Conservation (phyloP, 371 early-diverging fungal species). For the Zopfochytrium polystomum region DNA sequence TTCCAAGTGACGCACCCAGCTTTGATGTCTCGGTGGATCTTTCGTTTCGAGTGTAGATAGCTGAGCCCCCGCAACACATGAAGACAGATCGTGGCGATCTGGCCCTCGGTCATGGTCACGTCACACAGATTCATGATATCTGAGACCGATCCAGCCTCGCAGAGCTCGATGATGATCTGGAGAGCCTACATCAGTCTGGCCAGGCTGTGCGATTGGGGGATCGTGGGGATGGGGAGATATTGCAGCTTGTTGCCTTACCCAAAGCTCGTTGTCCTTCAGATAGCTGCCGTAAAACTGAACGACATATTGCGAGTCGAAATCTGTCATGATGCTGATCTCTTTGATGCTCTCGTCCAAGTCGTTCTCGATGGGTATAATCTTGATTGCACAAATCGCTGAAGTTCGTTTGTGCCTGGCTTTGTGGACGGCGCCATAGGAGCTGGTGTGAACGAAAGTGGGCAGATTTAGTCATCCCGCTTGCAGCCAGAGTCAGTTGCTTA, state of each 20-base stretch:
- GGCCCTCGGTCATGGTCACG: slow-evolving; percentile 48
- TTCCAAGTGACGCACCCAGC: slow-evolving; percentile 50
- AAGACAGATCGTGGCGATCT: slow-evolving; percentile 53
- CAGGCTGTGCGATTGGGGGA: background rate
- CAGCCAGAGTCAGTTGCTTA: slow-evolving; percentile 1
- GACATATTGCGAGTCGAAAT: slow-evolving; percentile 36
- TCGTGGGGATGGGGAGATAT: background rate
- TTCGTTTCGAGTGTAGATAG: slow-evolving; percentile 62
- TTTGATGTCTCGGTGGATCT: slow-evolving; percentile 82
- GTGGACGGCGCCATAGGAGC: slow-evolving; percentile 71
- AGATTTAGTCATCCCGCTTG: background rate
- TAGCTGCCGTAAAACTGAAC: slow-evolving; percentile 48
- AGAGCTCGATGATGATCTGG: slow-evolving; percentile 62
- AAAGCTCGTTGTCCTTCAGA: slow-evolving; percentile 40
- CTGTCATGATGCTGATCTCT: slow-evolving; percentile 54
- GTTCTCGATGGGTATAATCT: slow-evolving; percentile 55
- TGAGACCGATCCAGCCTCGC: slow-evolving; percentile 57
- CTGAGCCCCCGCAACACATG: slow-evolving; percentile 53
- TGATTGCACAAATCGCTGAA: slow-evolving; percentile 54
- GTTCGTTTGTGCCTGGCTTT: slow-evolving; percentile 59
- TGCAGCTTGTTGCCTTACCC: slow-evolving; percentile 30
- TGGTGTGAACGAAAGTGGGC: slow-evolving; percentile 17
- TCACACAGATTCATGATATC: slow-evolving; percentile 55
- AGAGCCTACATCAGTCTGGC: too few relatives aligned
- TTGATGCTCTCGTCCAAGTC: slow-evolving; percentile 50